phyloP scores from a whole-genome alignment of 2,329 filamentous ascomycete species.

The Alternaria arborescens region DNA sequence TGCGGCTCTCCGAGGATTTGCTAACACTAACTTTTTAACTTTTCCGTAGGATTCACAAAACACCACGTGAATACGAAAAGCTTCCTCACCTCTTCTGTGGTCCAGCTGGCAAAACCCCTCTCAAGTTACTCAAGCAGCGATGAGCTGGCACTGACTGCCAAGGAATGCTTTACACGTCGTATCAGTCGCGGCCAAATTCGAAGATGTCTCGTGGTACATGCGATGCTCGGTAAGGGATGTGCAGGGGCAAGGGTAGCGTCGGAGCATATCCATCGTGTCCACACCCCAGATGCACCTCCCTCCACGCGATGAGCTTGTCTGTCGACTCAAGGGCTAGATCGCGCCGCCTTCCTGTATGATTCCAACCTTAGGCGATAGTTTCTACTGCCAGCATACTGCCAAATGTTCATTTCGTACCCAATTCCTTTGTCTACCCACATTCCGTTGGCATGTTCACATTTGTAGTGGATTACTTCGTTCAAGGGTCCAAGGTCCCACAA shows the following conservation, averaged over 20 bases:
- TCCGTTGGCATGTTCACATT: not conserved
- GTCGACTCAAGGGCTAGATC: not conserved
- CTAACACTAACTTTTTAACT: not conserved
- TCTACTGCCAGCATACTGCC: not conserved
- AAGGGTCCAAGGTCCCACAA: not conserved
- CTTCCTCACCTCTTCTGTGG: not conserved
- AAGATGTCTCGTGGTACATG: conserved; percentile 8
- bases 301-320: conserved; percentile 8
- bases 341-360: not conserved
- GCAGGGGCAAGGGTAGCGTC: conserved; percentile 1
- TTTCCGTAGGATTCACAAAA: not conserved
- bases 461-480: not conserved
- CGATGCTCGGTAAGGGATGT: conserved; percentile 16
- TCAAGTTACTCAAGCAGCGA: not conserved
- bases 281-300: not conserved
- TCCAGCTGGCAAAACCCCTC: not conserved
- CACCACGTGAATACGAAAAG: conserved; percentile 18
- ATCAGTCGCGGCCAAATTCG: conserved; percentile 4
- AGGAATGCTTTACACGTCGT: conserved; percentile 5
- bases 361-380: not conserved
- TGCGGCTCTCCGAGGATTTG: conserved; percentile 18
- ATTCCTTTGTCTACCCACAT: not conserved
- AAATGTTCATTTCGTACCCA: not conserved
- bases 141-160: conserved; percentile 4
- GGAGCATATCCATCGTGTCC: conserved; percentile 8